Conservation (phyloP, 2,329 filamentous ascomycete genomes). For the Cytospora schulzeri region DNA sequence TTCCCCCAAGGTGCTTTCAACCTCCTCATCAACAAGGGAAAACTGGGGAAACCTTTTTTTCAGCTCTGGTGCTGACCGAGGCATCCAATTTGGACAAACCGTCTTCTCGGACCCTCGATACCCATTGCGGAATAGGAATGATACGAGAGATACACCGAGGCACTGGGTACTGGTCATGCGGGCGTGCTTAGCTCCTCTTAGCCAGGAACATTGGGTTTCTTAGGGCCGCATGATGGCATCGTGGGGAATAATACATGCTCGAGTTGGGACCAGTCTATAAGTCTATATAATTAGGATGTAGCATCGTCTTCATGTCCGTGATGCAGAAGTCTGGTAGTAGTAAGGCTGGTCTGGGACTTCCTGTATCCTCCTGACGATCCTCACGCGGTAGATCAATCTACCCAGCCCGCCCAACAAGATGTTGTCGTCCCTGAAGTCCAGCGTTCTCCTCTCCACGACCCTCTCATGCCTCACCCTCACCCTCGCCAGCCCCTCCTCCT, state of each 20-base stretch:
- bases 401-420: conserved; percentile 24
- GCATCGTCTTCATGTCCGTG: conserved; percentile 4
- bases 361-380: conserved; percentile 29
- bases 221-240: conserved; percentile 14
- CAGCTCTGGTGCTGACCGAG: neutral
- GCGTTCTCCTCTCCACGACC: conserved; percentile 31
- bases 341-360: conserved; percentile 7
- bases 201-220: conserved; percentile 9
- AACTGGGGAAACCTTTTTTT: neutral
- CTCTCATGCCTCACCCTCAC: conserved; percentile 29
- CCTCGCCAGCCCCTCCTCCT: conserved; percentile 26
- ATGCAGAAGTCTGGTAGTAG: conserved; percentile 6
- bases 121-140: conserved; percentile 1
- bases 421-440: conserved; percentile 25
- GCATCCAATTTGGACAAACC: neutral
- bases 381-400: conserved; percentile 27
- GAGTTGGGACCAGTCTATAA: neutral
- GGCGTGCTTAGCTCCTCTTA: neutral
- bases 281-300: conserved; percentile 3
- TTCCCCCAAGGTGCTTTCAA: conserved; percentile 19
- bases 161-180: conserved; percentile 13
- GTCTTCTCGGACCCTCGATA: neutral
- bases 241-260: neutral
- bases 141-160: conserved; percentile 18
- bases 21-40: neutral